phyloP scores from a whole-genome alignment of 2,329 filamentous ascomycete genomes.

The Ceratocystis huliohia region DNA sequence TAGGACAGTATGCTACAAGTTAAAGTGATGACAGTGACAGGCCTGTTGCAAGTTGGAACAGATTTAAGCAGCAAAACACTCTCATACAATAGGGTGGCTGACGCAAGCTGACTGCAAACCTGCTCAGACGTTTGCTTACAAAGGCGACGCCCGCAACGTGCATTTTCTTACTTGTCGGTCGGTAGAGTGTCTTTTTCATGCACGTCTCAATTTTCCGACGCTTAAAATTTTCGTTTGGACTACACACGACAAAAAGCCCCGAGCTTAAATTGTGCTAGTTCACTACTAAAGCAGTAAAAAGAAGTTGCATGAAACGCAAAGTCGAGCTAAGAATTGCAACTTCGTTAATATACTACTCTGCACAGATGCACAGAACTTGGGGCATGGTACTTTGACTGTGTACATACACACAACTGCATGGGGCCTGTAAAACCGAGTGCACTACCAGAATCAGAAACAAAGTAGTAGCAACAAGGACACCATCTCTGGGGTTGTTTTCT shows the following conservation, averaged over 20 bases:
- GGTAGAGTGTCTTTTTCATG: not conserved
- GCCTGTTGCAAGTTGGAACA: too few species aligned
- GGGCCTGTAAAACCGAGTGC: not conserved
- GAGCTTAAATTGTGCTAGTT: conserved; percentile 6
- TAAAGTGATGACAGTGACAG: too few species aligned
- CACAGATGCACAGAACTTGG: conserved; percentile 3
- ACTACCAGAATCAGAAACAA: not conserved
- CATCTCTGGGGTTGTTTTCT: not conserved
- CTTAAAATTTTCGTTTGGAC: not conserved
- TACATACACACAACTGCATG: not conserved
- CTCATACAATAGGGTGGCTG: not conserved
- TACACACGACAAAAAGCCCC: not conserved
- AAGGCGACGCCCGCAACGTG: not conserved
- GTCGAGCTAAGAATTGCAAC: not conserved
- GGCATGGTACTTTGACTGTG: conserved; percentile 2
- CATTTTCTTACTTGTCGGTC: not conserved
- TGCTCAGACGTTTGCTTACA: not conserved
- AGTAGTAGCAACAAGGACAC: not conserved
- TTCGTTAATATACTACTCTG: not conserved
- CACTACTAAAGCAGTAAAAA: not conserved
- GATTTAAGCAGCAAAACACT: too few species aligned
- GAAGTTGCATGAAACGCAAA: conserved; percentile 1
- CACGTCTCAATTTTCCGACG: conserved; percentile 11
- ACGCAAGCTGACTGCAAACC: not conserved
- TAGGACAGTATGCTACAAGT: too few species aligned